Evolutionary conservation across 2,329 filamentous ascomycete genomes (phyloP).

Genomic region (Aspergillus costaricaensis): DNA sequence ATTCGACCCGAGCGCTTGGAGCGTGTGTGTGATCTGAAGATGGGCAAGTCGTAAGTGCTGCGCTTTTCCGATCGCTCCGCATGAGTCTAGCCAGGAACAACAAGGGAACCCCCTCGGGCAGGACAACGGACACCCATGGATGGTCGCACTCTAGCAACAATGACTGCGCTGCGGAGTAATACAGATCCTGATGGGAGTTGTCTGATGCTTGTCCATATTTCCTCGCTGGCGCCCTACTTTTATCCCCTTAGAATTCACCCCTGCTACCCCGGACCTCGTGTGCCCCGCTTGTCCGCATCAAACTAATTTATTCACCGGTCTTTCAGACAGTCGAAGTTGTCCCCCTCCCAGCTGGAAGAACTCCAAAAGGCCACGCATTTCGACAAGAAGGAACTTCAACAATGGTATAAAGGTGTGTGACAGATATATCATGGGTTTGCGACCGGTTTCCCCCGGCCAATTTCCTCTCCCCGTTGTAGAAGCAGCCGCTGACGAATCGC

Average conservation of each 20-base stretch:
- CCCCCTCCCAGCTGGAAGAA: slow-evolving; percentile 90
- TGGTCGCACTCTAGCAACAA: not conserved
- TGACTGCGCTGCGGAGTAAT: not conserved
- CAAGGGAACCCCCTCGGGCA: not conserved
- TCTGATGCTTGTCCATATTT: not conserved
- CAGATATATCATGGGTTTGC: not conserved
- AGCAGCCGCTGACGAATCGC: not conserved
- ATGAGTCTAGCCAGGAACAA: slow-evolving; percentile 4
- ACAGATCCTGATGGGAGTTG: not conserved
- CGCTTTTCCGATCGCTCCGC: slow-evolving; percentile 13
- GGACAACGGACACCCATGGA: not conserved
- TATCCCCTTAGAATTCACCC: not conserved
- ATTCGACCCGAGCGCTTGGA: not conserved
- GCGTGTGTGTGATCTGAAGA: slow-evolving; percentile 25
- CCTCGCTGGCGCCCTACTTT: too few species aligned
- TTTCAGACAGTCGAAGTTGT: slow-evolving; percentile 92
- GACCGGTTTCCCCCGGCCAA: too few species aligned
- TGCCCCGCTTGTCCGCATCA: slow-evolving; percentile 4
- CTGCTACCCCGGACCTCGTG: not conserved
- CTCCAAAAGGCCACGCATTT: slow-evolving; percentile 97
- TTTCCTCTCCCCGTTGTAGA: not conserved
- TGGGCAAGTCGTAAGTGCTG: slow-evolving; percentile 42
- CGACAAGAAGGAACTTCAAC: slow-evolving; percentile 98
- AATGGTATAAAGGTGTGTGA: slow-evolving; percentile 97
- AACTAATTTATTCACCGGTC: not conserved